Evolutionary conservation across 345 rosid species (phyloP).

Genomic region (Hibiscus syriacus): DNA sequence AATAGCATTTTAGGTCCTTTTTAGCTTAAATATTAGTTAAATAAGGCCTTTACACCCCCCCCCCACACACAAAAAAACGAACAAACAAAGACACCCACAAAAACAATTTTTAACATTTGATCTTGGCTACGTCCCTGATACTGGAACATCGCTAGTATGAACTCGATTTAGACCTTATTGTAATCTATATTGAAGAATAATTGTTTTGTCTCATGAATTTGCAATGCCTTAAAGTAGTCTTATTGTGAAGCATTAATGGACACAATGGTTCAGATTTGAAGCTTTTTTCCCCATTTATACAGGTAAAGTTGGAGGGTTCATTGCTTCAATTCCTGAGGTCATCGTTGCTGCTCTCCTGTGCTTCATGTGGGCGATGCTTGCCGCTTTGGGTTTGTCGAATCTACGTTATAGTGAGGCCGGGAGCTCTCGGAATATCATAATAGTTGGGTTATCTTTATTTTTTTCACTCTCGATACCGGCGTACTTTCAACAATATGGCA

Average conservation of each 20-base stretch:
- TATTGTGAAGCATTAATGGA: not conserved
- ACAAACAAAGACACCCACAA: too few relatives aligned
- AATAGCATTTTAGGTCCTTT: too few relatives aligned
- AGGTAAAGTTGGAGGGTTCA: slow-evolving; percentile 97
- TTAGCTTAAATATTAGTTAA: too few relatives aligned
- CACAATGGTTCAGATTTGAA: not conserved
- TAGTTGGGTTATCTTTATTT: slow-evolving; percentile 82
- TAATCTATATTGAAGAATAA: not conserved
- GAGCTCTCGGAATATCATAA: slow-evolving; percentile 90
- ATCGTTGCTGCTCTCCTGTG: slow-evolving; percentile 98
- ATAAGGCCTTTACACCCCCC: too few relatives aligned
- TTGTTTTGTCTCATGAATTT: not conserved
- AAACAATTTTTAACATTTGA: too few relatives aligned
- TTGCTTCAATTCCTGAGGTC: slow-evolving; percentile 91
- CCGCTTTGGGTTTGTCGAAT: slow-evolving; percentile 90
- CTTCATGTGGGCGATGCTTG: slow-evolving; percentile 97
- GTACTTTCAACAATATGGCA: slow-evolving; percentile 89
- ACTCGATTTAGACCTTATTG: not conserved
- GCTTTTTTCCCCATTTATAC: slow-evolving; percentile 5
- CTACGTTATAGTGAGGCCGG: slow-evolving; percentile 97
- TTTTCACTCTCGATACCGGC: slow-evolving; percentile 88
- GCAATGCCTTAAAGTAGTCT: not conserved
- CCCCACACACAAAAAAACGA: too few relatives aligned
- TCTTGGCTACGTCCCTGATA: too few relatives aligned
- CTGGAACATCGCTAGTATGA: too few relatives aligned